phyloP scores from a whole-genome alignment of 345 rosid genomes.

The Syzygium jambos region DNA sequence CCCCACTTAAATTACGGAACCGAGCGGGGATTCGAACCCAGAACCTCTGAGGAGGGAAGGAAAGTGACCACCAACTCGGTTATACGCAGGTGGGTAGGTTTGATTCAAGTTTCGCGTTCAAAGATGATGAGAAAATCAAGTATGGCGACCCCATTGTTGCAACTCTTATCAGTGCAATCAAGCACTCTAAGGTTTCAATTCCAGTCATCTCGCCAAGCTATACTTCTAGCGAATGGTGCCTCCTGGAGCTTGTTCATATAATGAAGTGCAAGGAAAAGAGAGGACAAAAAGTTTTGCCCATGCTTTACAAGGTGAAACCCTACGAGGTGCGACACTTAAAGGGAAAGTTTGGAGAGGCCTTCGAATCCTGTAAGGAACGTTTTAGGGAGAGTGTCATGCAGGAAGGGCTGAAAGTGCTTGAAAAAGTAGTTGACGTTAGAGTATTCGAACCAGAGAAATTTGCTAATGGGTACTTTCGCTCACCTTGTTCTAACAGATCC shows the following conservation, averaged over 20 bases:
- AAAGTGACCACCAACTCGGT: no score
- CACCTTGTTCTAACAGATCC: no score
- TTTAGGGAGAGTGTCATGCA: no score
- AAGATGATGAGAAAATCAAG: background rate
- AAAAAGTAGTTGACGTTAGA: no score
- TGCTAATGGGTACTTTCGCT: fast-evolving
- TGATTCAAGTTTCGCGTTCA: background rate
- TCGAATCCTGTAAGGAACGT: background rate
- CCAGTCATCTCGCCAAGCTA: background rate
- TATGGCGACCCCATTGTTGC: background rate
- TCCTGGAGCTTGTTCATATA: background rate
- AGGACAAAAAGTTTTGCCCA: background rate
- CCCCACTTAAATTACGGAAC: no score
- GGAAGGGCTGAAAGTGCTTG: fast-evolving
- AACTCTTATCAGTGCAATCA: background rate
- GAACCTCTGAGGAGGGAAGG: no score
- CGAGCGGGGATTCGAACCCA: no score
- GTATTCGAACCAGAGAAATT: no score
- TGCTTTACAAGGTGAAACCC: background rate
- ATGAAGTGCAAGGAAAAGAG: fast-evolving
- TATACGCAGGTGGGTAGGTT: no score
- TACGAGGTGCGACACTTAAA: background rate
- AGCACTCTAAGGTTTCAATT: background rate
- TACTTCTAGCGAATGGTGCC: background rate
- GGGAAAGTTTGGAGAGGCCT: no score